These are phyloP conservation scores for Alternaria consortialis DNA, from an alignment of 2,329 filamentous ascomycete species.

Conservation along the genomic window DNA sequence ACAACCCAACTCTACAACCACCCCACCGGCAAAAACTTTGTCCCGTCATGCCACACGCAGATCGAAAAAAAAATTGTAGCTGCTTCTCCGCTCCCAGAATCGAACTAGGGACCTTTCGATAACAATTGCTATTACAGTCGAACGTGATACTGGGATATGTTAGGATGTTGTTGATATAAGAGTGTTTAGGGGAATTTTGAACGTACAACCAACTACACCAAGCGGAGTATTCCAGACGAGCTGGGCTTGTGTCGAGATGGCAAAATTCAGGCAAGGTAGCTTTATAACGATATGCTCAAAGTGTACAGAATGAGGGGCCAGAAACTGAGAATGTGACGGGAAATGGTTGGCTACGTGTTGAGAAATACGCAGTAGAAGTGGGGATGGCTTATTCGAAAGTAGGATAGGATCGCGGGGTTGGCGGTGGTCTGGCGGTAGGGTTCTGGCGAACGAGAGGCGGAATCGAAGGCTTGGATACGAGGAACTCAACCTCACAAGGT, in stretches of 20 bases:
- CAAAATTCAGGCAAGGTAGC: not conserved
- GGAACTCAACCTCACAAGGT: too few species aligned
- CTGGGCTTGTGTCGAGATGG: slow-evolving; percentile 30
- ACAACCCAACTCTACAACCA: not conserved
- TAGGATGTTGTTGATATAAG: not conserved
- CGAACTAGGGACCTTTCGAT: slow-evolving; percentile 48
- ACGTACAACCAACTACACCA: slow-evolving; percentile 45
- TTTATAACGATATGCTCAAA: too few species aligned
- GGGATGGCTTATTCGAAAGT: too few species aligned
- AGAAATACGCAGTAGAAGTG: too few species aligned
- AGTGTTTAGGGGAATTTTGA: not conserved
- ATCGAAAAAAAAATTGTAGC: slow-evolving; percentile 12
- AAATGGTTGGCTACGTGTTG: too few species aligned
- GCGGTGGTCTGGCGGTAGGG: too few species aligned
- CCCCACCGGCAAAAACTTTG: not conserved
- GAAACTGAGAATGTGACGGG: too few species aligned
- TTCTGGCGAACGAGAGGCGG: too few species aligned
- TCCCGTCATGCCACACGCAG: not conserved
- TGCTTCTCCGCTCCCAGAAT: slow-evolving; percentile 45
- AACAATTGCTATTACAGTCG: slow-evolving; percentile 47
- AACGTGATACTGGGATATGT: slow-evolving; percentile 40
- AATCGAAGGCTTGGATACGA: too few species aligned
- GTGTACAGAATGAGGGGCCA: too few species aligned
- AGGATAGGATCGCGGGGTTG: too few species aligned
- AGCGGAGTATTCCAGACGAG: slow-evolving; percentile 32